Evolutionary conservation across 2,329 filamentous ascomycete genomes (phyloP).

Genomic region (Penicillium palitans): DNA sequence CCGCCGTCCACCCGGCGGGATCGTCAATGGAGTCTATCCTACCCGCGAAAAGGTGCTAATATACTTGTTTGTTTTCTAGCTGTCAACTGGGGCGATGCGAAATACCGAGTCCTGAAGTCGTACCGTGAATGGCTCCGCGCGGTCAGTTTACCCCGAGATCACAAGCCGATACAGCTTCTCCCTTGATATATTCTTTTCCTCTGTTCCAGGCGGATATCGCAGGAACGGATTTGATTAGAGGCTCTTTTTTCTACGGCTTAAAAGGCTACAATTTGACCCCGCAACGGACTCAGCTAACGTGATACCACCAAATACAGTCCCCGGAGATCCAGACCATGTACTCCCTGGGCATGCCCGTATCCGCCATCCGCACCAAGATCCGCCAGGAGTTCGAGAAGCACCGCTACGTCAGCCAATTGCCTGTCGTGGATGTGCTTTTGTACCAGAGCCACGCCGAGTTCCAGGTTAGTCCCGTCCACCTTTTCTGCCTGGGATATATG

Average conservation of each 20-base stretch:
- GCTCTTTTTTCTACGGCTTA: background rate
- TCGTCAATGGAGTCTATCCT: conserved; percentile 15
- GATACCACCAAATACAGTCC: conserved; percentile 58
- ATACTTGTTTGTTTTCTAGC: conserved; percentile 55
- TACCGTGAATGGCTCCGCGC: conserved; percentile 96
- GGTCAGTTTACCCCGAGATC: conserved; percentile 61
- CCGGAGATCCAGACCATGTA: conserved; percentile 98
- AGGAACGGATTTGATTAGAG: background rate
- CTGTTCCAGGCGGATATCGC: background rate
- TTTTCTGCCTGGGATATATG: background rate
- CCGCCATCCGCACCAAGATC: conserved; percentile 86
- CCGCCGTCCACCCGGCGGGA: conserved; percentile 19
- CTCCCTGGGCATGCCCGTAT: conserved; percentile 83
- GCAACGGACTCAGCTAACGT: conserved; percentile 10
- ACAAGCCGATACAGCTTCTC: conserved; percentile 7
- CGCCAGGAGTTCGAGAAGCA: conserved; percentile 96
- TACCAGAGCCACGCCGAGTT: conserved; percentile 91
- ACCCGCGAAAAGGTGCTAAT: conserved; percentile 24
- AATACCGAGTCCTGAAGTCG: conserved; percentile 77
- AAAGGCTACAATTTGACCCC: background rate
- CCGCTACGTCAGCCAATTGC: conserved; percentile 86
- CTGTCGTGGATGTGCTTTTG: conserved; percentile 83
- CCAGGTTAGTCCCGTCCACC: conserved; percentile 63
- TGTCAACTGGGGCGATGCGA: conserved; percentile 84
- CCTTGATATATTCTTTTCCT: background rate